Conservation (phyloP, 1,284 basidiomycete species). For the Cutaneotrichosporon sp. region DNA sequence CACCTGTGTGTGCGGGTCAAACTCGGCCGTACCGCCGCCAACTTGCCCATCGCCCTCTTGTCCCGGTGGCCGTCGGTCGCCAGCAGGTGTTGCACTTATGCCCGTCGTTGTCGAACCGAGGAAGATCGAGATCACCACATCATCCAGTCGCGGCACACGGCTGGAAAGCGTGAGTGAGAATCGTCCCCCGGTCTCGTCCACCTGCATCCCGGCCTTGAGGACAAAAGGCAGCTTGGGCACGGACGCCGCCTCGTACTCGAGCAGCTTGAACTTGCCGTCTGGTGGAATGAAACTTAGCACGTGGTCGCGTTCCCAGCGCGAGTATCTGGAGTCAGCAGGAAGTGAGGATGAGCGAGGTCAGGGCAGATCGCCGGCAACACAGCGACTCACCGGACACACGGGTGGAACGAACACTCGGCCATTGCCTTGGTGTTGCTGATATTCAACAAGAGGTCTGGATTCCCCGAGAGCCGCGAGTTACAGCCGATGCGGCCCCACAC, state of each 20-base stretch:
- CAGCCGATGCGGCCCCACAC: conserved; percentile 79
- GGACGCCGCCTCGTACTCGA: conserved; percentile 66
- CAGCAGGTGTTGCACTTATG: conserved; percentile 46
- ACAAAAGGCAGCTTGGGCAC: conserved; percentile 64
- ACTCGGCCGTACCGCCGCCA: conserved; percentile 70
- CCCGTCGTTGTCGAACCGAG: conserved; percentile 70
- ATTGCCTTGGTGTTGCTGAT: conserved; percentile 76
- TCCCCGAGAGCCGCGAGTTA: conserved; percentile 77
- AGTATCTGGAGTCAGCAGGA: conserved; percentile 58
- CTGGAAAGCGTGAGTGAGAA: conserved; percentile 72
- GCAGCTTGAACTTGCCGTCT: conserved; percentile 82
- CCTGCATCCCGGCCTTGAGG: conserved; percentile 62
- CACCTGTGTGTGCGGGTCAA: conserved; percentile 65
- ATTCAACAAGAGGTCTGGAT: conserved; percentile 78
- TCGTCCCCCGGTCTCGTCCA: conserved; percentile 65
- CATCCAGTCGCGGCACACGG: conserved; percentile 64
- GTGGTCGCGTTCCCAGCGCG: conserved; percentile 75
- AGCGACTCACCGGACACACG: conserved; percentile 73
- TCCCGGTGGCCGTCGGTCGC: conserved; percentile 41
- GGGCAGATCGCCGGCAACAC: neutral
- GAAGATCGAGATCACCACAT: conserved; percentile 67
- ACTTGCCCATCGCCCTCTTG: conserved; percentile 49
- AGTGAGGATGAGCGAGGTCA: too few species aligned
- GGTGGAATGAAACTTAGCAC: conserved; percentile 89
- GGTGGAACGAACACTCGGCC: conserved; percentile 80